Base-by-base conservation (phyloP, 176 grass and related monocot species). In the Oryza meyeriana region DNA sequence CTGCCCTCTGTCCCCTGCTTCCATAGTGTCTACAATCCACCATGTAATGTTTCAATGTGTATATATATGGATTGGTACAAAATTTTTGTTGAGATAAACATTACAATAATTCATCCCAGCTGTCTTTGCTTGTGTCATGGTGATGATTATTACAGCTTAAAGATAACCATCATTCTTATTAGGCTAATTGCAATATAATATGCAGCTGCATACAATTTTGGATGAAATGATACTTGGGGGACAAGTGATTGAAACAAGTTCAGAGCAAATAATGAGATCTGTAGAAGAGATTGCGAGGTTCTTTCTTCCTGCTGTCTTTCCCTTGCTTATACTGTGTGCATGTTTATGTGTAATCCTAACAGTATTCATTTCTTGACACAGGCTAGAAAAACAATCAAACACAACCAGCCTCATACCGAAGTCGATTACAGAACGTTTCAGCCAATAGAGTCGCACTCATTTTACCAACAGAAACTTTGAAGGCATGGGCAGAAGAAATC, bases 151-250 rank as follows among this genome's bases (percentile, higher is more conserved):
- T 61, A 61, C 4, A 78, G n/a, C 68, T 81, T 35, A 63, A 45
- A 31, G 42, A 48, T 50, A 45, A 64, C 5, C 4, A 83, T 4
- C 8, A 18, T 73, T 83, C 18, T 69, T 86, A 36, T 40, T 72
- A 39, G 26, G 41, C 63, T 88, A 64, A 63, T 79, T 47, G 9
- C 0, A 61, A 64, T 81, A 81, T 45, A 3, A 85, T 71, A 77
- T 93, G 82, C 90, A 98, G 92, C 81, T 95, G 82, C 90, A 98
- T 85, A 90, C 77, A 13, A 81, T 98, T 88, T 86, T 98, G 80
- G 96, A 98, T 85, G 96, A 98, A 86, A 98, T 98, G 76, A 93
- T 98, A 84, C 64, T 95, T 30, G 90, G 96, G 16, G 96, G 96
- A 30, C 93, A 91, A 74, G 96, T 98, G 26, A 85, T 91, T 62